phyloP scores from a whole-genome alignment of 371 early-diverging fungal genomes.

The Syncephalastrum monosporum region DNA sequence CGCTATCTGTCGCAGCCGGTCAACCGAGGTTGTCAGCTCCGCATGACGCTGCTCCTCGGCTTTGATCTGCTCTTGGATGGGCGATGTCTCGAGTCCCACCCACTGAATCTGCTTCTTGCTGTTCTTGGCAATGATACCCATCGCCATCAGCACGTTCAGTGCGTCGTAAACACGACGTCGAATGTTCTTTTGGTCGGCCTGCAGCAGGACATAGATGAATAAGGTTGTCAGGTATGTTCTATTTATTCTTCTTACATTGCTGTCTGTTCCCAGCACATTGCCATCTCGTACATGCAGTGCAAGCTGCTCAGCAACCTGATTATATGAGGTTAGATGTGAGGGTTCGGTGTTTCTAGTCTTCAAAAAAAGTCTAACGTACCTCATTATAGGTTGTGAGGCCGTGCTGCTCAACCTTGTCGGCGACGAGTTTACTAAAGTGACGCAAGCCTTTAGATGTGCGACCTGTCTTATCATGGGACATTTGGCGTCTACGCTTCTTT shows the following conservation, averaged over 20 bases:
- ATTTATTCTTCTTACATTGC: too few relatives aligned
- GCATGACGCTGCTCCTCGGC: constrained; percentile 15
- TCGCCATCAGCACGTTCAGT: constrained; percentile 75
- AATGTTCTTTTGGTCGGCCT: constrained; percentile 71
- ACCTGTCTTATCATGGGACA: background rate
- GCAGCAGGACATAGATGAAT: too few relatives aligned
- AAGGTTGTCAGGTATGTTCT: too few relatives aligned
- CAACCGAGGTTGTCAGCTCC: constrained; percentile 2
- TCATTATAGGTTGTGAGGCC: constrained; percentile 65
- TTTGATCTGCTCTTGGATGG: constrained; percentile 11
- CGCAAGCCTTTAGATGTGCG: constrained; percentile 49
- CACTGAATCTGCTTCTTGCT: constrained; percentile 66
- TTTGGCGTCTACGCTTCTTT: constrained; percentile 2
- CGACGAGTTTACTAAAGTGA: constrained; percentile 64
- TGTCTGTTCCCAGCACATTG: too few relatives aligned
- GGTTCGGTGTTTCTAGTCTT: too few relatives aligned
- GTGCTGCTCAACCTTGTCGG: constrained; percentile 62
- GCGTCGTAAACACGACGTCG: constrained; percentile 82
- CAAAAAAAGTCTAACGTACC: constrained; percentile 20
- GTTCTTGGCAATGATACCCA: constrained; percentile 69
- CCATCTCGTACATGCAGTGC: too few relatives aligned
- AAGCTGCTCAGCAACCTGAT: background rate
- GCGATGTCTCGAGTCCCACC: constrained; percentile 56
- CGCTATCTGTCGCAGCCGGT: constrained; percentile 6
- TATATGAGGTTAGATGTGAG: constrained; percentile 3